Conservation (phyloP, 1,284 basidiomycete species). For the Neolentinus lepideus region DNA sequence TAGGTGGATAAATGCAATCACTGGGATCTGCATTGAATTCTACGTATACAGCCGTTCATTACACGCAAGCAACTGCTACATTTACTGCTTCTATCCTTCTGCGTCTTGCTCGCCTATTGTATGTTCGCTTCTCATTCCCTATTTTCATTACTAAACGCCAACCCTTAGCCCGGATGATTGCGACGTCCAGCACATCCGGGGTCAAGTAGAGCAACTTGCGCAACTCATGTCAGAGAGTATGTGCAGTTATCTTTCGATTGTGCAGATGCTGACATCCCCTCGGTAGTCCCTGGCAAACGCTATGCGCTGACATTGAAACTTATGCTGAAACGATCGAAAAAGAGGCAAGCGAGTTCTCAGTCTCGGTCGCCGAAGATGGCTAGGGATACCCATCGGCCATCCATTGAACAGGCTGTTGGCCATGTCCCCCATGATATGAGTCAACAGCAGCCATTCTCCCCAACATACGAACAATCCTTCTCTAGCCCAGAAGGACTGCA, state of each 20-base stretch:
- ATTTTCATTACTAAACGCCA: background rate
- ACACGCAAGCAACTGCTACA: slow-evolving; percentile 87
- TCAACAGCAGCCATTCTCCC: slow-evolving; percentile 25
- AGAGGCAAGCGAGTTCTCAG: slow-evolving; percentile 47
- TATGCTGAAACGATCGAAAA: slow-evolving; percentile 78
- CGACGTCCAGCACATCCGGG: slow-evolving; percentile 67
- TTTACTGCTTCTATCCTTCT: slow-evolving; percentile 88
- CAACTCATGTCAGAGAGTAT: slow-evolving; percentile 70
- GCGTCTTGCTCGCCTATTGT: slow-evolving; percentile 82
- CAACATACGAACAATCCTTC: slow-evolving; percentile 31
- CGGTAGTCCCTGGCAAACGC: slow-evolving; percentile 77
- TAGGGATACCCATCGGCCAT: slow-evolving; percentile 36
- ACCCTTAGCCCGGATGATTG: slow-evolving; percentile 70
- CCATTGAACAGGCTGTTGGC: slow-evolving; percentile 10
- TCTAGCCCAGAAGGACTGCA: slow-evolving; percentile 36
- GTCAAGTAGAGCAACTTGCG: slow-evolving; percentile 74
- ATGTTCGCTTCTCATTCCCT: slow-evolving; percentile 24
- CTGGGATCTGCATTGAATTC: slow-evolving; percentile 2
- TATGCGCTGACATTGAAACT: slow-evolving; percentile 84
- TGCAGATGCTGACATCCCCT: slow-evolving; percentile 6
- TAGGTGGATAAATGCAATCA: slow-evolving; percentile 23
- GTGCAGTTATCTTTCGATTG: slow-evolving; percentile 9
- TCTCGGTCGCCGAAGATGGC: slow-evolving; percentile 53
- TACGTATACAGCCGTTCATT: slow-evolving; percentile 64
- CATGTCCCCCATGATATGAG: slow-evolving; percentile 10